Evolutionary conservation across 1,284 basidiomycete genomes (phyloP), one percentile per base, ranked within the genome.

Genomic region (Puccinia horiana): DNA sequence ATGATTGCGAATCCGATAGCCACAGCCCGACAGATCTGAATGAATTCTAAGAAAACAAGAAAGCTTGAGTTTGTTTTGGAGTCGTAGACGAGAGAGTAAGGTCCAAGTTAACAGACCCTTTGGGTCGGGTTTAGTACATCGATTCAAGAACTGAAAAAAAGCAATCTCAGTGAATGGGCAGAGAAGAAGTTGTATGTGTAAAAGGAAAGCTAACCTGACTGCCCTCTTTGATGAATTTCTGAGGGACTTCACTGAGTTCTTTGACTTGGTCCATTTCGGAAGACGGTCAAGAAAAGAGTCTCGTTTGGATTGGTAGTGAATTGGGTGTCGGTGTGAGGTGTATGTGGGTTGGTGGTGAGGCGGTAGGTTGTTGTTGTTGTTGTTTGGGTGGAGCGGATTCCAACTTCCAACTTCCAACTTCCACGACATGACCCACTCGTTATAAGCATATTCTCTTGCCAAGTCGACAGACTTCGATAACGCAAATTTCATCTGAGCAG

Each of bases 101-200:
- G 26, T 16, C 61, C 16, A 54, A 87, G 89, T 84, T 83, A n/a
- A n/a, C n/a, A n/a, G n/a, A 97, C 96, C 96, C 89, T 94, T 94
- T 88, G 93, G 91, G 79, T 94, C 94, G 78, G 96, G 96, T 90
- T 99, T 99, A 84, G 95, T 97, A 90, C 96, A 99, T 87, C 96
- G 91, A 86, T 92, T 94, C 85, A 99, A 89, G 89, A 99, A 98
- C 95, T 97, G 86, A 61, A 47, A 44, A 40, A 70, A 56, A 56
- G 20, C 29, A 26, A 32, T 26, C 49, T 9, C 44, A 32, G 18
- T 29, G 56, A 75, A 49, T 75, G 65, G 76, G 56, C 35, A 40
- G 76, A 49, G 44, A 76, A 12, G 63, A 63, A 26, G 23, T 54
- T 73, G 23, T 56, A 18, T 37, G n/a, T 8, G 74, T 44, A 67